phyloP scores from a whole-genome alignment of 169 alveolate genomes.

The Theileria annulata region DNA sequence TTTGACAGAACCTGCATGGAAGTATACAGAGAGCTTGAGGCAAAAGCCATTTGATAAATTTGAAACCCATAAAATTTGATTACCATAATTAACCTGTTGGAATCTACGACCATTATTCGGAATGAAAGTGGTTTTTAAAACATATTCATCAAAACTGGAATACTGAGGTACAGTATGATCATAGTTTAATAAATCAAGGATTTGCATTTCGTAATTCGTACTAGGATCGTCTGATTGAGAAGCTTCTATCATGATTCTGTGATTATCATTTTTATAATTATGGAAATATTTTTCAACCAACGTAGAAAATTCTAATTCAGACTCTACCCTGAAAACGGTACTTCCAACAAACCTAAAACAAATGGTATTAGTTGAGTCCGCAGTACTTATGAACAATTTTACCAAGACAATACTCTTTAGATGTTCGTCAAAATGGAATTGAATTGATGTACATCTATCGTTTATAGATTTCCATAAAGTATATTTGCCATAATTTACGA shows the following conservation, averaged over 20 bases:
- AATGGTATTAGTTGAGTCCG: not conserved
- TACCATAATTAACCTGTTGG: not conserved
- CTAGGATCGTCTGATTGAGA: not conserved
- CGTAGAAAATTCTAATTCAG: not conserved
- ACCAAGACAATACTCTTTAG: not conserved
- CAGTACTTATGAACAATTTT: not conserved
- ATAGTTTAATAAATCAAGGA: not conserved
- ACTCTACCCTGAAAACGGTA: not conserved
- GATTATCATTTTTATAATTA: not conserved
- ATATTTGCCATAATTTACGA: not conserved
- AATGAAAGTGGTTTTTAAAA: not conserved
- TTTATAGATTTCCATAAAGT: not conserved
- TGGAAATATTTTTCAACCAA: not conserved
- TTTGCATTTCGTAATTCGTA: not conserved
- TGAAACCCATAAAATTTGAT: slow-evolving; percentile 7
- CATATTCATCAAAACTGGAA: slow-evolving; percentile 1
- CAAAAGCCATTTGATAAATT: not conserved
- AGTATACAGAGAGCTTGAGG: not conserved
- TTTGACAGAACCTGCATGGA: not conserved
- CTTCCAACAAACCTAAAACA: not conserved
- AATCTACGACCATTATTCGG: not conserved
- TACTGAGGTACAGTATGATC: not conserved
- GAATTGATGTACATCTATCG: not conserved
- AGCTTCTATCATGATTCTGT: not conserved
- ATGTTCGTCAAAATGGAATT: not conserved